Evolutionary conservation across 306 rosid species (phyloP).

Genomic region (Malus asiatica): DNA sequence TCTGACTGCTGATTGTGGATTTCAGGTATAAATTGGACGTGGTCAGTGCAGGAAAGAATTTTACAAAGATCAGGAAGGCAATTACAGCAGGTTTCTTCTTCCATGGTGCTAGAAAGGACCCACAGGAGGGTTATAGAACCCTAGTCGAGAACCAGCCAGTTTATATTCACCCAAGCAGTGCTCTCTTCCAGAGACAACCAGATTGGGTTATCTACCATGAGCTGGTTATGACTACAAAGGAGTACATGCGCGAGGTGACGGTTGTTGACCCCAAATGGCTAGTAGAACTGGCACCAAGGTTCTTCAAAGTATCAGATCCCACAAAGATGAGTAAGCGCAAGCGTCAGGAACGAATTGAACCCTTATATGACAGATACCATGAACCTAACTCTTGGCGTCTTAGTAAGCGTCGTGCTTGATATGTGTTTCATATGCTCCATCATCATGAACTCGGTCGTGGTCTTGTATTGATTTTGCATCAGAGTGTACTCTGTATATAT

Average conservation of each 20-base stretch:
- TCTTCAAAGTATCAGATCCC: neutral
- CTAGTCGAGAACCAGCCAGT: neutral
- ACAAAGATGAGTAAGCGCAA: neutral
- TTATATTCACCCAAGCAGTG: neutral
- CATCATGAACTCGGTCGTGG: neutral
- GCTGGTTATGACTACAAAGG: neutral
- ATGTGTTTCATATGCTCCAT: neutral
- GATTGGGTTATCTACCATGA: neutral
- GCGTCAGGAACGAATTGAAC: neutral
- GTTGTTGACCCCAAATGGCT: neutral
- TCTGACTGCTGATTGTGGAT: neutral
- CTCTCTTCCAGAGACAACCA: neutral
- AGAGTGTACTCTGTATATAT: neutral
- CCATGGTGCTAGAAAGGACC: neutral
- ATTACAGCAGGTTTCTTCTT: neutral
- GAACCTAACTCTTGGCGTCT: constrained; percentile 46
- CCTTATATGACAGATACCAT: neutral
- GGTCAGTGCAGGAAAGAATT: neutral
- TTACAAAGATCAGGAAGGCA: neutral
- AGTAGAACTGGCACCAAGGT: neutral
- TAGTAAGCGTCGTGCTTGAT: constrained; percentile 34
- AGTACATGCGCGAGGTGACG: neutral
- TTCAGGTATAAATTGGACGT: constrained; percentile 19
- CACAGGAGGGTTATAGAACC: neutral
- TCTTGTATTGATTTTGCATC: neutral